Evolutionary conservation across 2,329 filamentous ascomycete genomes (phyloP), one percentile per base, ranked within the genome.

Genomic region (Cadophora sp.): DNA sequence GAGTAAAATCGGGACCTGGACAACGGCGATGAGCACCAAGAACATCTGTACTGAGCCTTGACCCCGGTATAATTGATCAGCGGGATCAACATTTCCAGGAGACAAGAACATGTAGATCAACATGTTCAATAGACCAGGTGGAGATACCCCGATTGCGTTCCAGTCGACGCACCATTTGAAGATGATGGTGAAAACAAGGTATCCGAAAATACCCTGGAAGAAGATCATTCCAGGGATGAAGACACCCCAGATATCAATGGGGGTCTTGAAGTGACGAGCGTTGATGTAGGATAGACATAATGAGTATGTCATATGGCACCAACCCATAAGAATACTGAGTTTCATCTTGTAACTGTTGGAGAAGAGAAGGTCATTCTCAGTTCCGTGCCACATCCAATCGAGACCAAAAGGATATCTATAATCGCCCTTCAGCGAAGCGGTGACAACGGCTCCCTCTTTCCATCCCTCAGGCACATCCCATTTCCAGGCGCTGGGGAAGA

Each of bases 331-430:
- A 78, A 99, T 97, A 83, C 93, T 96, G 82, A 99, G 92, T 85
- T 99, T 99, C 96, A 99, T 99, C 89, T 99, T 99, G 87, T 96
- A 96, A 81, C 92, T 96, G 90, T 99, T 99, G 79, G 89, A 91
- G 83, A 99, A 99, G 59, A 99, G 87, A 22, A 99, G 85, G 68
- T 96, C 91, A 76, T 99, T 99, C 76, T 98, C 95, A 14, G 94
- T 91, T 68, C 91, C 94, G 79, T 99, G 96, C 96, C 96, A 99
- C 76, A 91, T 92, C 89, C 91, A 97, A 78, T 99, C 96, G 68
- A 99, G 82, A 73, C 96, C 96, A 77, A 99, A 97, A 18, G 96
- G 95, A 79, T 97, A 99, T 61, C 94, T 91, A 81, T 97, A 94
- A 67, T 88, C 82, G 47, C 80, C 79, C 74, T 89, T 91, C 66